A percentile compares a stretch with the other conserved stretches of the same genome.
These are phyloP conservation scores for Noccaea bulbosa DNA, from an alignment of 345 rosid genomes.

Conservation along the genomic window DNA sequence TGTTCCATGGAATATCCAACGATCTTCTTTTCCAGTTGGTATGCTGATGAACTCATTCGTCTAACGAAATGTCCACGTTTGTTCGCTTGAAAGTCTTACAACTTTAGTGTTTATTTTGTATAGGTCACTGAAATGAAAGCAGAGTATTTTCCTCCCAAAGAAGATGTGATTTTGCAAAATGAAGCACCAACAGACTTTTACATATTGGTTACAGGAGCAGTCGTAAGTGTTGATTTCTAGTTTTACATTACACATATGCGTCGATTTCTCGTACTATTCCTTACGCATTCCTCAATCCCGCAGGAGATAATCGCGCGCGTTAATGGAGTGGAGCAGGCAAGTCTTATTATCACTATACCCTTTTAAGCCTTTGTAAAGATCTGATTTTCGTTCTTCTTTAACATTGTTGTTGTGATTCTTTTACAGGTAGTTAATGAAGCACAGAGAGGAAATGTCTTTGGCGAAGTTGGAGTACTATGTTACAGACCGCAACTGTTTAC, in stretches of 20 bases:
- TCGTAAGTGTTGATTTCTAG: slow-evolving; percentile 49
- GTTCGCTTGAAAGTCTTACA: too few species aligned
- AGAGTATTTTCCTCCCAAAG: slow-evolving; percentile 92
- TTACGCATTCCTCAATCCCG: slow-evolving; percentile 19
- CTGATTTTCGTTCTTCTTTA: neutral
- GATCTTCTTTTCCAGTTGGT: slow-evolving; percentile 97
- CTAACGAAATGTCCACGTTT: neutral
- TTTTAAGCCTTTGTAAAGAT: neutral
- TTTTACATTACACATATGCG: neutral
- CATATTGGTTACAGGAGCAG: slow-evolving; percentile 79
- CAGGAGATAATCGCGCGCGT: slow-evolving; percentile 67
- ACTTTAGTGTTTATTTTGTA: neutral
- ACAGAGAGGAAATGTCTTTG: slow-evolving; percentile 68
- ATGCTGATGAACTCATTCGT: slow-evolving; percentile 21
- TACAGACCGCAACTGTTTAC: slow-evolving; percentile 91
- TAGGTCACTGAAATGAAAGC: slow-evolving; percentile 92
- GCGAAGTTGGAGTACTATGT: slow-evolving; percentile 85
- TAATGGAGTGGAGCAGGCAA: slow-evolving; percentile 73
- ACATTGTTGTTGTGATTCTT: neutral
- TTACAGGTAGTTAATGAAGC: slow-evolving; percentile 71
- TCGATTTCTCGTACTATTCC: slow-evolving; percentile 24
- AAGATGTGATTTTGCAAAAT: slow-evolving; percentile 89
- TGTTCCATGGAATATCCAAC: slow-evolving; percentile 86
- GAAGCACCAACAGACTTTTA: slow-evolving; percentile 94
- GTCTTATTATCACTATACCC: slow-evolving; percentile 10